phyloP scores from a whole-genome alignment of 106 monocot species.

The Apostasia ramifera region DNA sequence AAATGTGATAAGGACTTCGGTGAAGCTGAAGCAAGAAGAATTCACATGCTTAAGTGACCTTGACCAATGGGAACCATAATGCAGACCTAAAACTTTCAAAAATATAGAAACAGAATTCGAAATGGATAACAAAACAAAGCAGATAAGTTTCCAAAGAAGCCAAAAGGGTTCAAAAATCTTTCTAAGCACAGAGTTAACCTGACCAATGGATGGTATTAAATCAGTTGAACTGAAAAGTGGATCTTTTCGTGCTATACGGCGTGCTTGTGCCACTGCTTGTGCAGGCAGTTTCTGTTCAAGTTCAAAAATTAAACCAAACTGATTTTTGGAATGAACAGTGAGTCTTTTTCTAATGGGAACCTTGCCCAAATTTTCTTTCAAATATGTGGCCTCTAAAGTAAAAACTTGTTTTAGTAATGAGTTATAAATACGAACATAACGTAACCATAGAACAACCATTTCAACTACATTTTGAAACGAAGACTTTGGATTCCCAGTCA shows the following conservation, averaged over 20 bases:
- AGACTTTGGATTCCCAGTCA: constrained; percentile 2
- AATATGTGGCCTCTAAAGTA: constrained; percentile 18
- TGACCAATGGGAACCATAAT: neutral
- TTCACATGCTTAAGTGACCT: neutral
- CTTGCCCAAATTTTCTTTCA: constrained; percentile 12
- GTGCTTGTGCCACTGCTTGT: constrained; percentile 59
- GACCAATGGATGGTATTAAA: constrained; percentile 10
- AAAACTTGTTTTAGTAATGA: constrained; percentile 38
- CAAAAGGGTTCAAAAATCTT: constrained; percentile 27
- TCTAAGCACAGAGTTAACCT: constrained; percentile 10
- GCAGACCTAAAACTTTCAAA: constrained; percentile 1
- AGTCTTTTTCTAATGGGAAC: constrained; percentile 19
- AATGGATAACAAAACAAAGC: constrained; percentile 20
- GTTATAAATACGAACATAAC: constrained; percentile 57
- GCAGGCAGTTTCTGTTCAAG: constrained; percentile 51
- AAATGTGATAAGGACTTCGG: constrained; percentile 36
- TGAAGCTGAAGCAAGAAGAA: constrained; percentile 30
- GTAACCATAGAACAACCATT: constrained; percentile 39
- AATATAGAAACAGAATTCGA: constrained; percentile 1
- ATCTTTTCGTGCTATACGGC: constrained; percentile 46
- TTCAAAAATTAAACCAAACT: constrained; percentile 27
- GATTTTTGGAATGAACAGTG: constrained; percentile 16
- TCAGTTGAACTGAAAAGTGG: constrained; percentile 6
- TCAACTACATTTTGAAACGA: constrained; percentile 27
- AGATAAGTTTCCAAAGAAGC: constrained; percentile 31